Percentiles rank a stretch among this genome's conserved stretches.
Evolutionary conservation across 495 filamentous ascomycete species (phyloP).

Genomic region (Patellaria atrata): DNA sequence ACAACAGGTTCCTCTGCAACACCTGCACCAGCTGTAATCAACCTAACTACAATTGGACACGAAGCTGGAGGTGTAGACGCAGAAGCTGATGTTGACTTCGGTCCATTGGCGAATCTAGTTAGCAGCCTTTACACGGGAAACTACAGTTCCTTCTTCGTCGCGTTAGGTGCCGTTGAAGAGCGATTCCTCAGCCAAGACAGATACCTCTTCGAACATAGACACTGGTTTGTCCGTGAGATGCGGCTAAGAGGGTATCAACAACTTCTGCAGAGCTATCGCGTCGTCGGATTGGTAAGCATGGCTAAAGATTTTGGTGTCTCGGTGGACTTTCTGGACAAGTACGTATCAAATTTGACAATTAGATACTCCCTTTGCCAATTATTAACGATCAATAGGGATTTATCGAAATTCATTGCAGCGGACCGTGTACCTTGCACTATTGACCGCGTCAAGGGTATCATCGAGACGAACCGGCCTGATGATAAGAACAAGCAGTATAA

Average conservation of each 20-base stretch:
- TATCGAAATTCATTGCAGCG: constrained; percentile 92
- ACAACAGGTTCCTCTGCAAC: constrained; percentile 37
- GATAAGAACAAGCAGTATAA: constrained; percentile 99
- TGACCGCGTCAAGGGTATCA: constrained; percentile 91
- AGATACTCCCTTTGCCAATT: not conserved
- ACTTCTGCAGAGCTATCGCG: constrained; percentile 89
- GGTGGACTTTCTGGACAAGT: constrained; percentile 91
- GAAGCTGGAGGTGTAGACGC: constrained; percentile 54
- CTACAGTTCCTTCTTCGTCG: constrained; percentile 84
- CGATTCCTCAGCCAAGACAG: constrained; percentile 87
- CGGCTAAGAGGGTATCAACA: constrained; percentile 89
- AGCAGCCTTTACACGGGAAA: constrained; percentile 82
- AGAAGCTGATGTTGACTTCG: constrained; percentile 65
- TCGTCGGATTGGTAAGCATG: constrained; percentile 93
- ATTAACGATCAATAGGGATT: constrained; percentile 44
- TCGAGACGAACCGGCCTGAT: constrained; percentile 93
- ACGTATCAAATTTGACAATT: constrained; percentile 23
- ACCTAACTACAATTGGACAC: constrained; percentile 65
- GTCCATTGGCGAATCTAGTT: constrained; percentile 72
- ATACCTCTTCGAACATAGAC: constrained; percentile 82
- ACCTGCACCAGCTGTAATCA: constrained; percentile 53
- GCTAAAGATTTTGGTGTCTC: constrained; percentile 90
- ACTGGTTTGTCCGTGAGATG: constrained; percentile 98
- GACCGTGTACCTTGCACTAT: constrained; percentile 92
- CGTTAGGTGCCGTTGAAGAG: constrained; percentile 83